Conservation (phyloP, 2,329 filamentous ascomycete species). For the Aquanectria penicillioides region DNA sequence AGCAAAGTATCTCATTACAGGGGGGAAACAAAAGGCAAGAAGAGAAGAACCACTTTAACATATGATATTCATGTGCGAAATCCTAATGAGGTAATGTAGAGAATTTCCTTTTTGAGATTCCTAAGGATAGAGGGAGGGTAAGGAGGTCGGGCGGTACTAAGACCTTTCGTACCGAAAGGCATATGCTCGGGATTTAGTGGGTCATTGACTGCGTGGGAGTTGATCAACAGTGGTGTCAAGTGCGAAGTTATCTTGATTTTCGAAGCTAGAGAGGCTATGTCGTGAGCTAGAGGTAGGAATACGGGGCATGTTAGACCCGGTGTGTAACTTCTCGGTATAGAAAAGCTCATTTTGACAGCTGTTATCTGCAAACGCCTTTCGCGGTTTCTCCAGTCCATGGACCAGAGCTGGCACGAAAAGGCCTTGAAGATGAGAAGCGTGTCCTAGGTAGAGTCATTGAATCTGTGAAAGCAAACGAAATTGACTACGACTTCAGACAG, state of each 20-base stretch:
- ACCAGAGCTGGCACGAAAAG: background rate
- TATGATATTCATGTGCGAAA: no score
- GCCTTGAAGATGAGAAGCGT: slow-evolving; percentile 1
- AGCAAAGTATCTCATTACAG: slow-evolving; percentile 51
- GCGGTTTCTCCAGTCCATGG: slow-evolving; percentile 49
- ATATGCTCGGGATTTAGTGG: slow-evolving; percentile 56
- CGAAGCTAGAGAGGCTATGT: slow-evolving; percentile 55
- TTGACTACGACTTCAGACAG: slow-evolving; percentile 57
- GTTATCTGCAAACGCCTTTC: slow-evolving; percentile 46
- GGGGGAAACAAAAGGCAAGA: no score
- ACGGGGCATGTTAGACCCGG: slow-evolving; percentile 57
- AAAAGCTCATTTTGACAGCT: background rate
- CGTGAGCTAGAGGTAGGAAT: slow-evolving; percentile 55
- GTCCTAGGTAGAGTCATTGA: slow-evolving; percentile 46
- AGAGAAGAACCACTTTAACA: no score
- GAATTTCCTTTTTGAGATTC: no score
- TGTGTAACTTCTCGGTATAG: slow-evolving; percentile 24
- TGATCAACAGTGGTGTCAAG: slow-evolving; percentile 46
- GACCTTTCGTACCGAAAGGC: no score
- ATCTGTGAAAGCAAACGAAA: slow-evolving; percentile 53
- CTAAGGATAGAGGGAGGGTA: no score
- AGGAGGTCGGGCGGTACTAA: no score
- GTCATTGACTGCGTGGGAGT: slow-evolving; percentile 50
- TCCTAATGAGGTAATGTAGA: no score
- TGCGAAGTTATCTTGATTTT: slow-evolving; percentile 50